Conservation (phyloP, 2,329 filamentous ascomycete genomes). For the Fusarium sp. region DNA sequence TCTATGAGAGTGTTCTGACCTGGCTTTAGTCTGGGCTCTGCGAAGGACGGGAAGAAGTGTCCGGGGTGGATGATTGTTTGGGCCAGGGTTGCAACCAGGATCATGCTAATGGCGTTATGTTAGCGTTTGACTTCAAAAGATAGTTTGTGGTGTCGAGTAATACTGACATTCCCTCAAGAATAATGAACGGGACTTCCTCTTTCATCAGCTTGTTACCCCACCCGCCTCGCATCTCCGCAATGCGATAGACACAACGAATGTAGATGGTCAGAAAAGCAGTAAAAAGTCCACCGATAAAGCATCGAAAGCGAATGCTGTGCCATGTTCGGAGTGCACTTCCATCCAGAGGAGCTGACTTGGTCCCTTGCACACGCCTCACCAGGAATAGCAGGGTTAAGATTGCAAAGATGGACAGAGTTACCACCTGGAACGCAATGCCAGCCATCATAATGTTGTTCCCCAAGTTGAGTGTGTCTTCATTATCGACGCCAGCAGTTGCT, state of each 20-base stretch:
- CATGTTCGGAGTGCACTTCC: neutral
- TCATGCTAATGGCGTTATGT: neutral
- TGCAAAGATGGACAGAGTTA: slow-evolving; percentile 10
- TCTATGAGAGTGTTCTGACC: neutral
- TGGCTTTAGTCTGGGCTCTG: neutral
- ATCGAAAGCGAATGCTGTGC: neutral
- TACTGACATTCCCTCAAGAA: slow-evolving; percentile 23
- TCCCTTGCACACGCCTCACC: neutral
- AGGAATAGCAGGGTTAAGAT: slow-evolving; percentile 2
- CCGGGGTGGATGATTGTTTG: slow-evolving; percentile 22
- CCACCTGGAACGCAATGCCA: slow-evolving; percentile 20
- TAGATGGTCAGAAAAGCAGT: slow-evolving; percentile 18
- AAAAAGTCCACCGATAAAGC: neutral
- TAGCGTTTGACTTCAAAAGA: accelerated
- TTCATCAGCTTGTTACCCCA: slow-evolving; percentile 15
- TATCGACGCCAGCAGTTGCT: slow-evolving; percentile 1
- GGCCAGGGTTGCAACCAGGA: neutral
- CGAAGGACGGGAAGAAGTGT: neutral
- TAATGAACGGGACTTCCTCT: slow-evolving; percentile 12
- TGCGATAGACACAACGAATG: slow-evolving; percentile 25
- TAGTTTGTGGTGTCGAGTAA: accelerated
- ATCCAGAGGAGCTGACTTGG: neutral
- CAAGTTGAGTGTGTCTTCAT: neutral
- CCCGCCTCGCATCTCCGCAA: slow-evolving; percentile 20
- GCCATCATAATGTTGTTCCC: slow-evolving; percentile 22